These are phyloP conservation scores for Lanmaoa pseudosensibilis DNA, from an alignment of 768 basidiomycete species.

Conservation along the genomic window DNA sequence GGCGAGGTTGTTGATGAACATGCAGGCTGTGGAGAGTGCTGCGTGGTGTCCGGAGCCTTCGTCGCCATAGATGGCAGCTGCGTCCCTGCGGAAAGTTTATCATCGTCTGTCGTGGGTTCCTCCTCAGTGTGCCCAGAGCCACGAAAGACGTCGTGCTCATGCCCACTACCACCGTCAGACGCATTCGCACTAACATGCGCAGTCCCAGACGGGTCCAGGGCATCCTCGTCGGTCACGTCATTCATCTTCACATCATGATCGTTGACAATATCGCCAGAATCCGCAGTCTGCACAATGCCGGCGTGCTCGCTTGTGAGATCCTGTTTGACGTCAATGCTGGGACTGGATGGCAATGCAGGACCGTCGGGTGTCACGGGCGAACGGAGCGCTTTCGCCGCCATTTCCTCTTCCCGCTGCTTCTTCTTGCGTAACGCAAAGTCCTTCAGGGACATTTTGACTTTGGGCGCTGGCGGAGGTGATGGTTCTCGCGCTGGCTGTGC, in stretches of 20 bases:
- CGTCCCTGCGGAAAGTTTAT: not conserved
- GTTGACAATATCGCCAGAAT: not conserved
- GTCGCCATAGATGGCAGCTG: not conserved
- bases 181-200: not conserved
- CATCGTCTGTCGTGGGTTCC: not conserved
- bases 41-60: not conserved
- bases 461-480: slow-evolving; percentile 42
- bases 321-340: slow-evolving; percentile 14
- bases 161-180: not conserved
- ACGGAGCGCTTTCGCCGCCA: slow-evolving; percentile 28
- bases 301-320: slow-evolving; percentile 15
- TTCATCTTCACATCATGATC: slow-evolving; percentile 14
- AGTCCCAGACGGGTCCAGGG: not conserved
- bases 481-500: slow-evolving; percentile 12
- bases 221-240: slow-evolving; percentile 3
- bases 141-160: not conserved
- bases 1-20: not conserved
- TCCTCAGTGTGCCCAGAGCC: not conserved
- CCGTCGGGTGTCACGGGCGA: slow-evolving; percentile 24
- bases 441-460: slow-evolving; percentile 56
- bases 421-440: slow-evolving; percentile 59
- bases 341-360: slow-evolving; percentile 20
- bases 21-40: not conserved
- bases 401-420: slow-evolving; percentile 50
- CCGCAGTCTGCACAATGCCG: not conserved